These are phyloP conservation scores for Termitomyces eurrhizus DNA, from an alignment of 768 basidiomycete species.

Conservation along the genomic window DNA sequence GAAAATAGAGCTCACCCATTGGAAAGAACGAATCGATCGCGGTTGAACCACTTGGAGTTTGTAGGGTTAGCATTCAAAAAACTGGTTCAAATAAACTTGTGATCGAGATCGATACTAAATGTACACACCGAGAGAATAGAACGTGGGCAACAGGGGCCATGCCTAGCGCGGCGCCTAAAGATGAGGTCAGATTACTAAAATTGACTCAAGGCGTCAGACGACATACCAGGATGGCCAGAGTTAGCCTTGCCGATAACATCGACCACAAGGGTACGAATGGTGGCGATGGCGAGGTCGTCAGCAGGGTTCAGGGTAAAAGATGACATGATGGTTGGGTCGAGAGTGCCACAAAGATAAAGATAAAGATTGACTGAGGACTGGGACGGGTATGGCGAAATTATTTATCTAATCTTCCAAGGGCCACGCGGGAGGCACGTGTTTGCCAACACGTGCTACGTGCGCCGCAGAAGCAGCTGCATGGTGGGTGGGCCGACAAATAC, in stretches of 20 bases:
- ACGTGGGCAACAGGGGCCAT: conserved; percentile 84
- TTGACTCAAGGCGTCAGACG: conserved; percentile 5
- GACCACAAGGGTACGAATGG: conserved; percentile 73
- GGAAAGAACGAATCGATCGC: conserved; percentile 95
- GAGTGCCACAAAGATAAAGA: conserved; percentile 13
- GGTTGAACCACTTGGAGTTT: conserved; percentile 91
- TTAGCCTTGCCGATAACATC: conserved; percentile 84
- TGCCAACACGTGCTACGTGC: too few relatives aligned
- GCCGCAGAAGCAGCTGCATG: too few relatives aligned
- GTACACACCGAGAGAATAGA: conserved; percentile 65
- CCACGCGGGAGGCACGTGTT: too few relatives aligned
- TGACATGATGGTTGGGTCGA: conserved; percentile 35
- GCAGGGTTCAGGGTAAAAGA: conserved; percentile 33
- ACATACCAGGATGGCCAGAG: conserved; percentile 87
- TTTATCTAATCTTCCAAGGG: conserved; percentile 16
- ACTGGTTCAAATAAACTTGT: conserved; percentile 28
- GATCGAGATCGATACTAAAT: background rate
- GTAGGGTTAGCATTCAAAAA: conserved; percentile 89
- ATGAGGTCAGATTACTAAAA: conserved; percentile 10
- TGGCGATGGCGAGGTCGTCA: conserved; percentile 62
- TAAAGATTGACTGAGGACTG: conserved; percentile 11
- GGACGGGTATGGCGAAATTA: conserved; percentile 9
- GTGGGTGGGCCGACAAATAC: too few relatives aligned
- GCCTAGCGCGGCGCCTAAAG: conserved; percentile 86
- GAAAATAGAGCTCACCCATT: conserved; percentile 63